A percentile compares a stretch with the other conserved stretches of the same genome.
These are phyloP conservation scores for thale cress (Arabidopsis thaliana) DNA, from an alignment of 345 rosid species.

Conservation along the genomic window DNA sequence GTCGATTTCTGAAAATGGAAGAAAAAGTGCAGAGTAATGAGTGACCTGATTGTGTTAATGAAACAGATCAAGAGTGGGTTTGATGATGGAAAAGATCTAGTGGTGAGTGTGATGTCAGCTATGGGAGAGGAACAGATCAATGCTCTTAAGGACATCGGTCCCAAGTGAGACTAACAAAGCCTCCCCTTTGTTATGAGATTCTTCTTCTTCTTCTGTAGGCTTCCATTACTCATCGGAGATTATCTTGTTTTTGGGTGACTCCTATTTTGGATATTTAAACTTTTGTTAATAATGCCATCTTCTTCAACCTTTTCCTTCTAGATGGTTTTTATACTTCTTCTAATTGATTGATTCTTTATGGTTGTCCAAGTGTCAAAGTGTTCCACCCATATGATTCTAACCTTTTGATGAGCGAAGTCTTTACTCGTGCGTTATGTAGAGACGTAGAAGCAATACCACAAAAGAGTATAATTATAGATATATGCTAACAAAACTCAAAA, in stretches of 20 bases:
- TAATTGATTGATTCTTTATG: background rate
- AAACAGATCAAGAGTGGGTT: conserved; percentile 71
- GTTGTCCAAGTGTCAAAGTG: conserved; percentile 13
- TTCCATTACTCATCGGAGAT: background rate
- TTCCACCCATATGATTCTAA: conserved; percentile 27
- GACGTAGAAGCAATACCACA: background rate
- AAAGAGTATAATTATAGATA: background rate
- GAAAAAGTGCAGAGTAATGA: background rate
- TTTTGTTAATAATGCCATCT: conserved; percentile 4
- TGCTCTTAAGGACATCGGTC: conserved; percentile 75
- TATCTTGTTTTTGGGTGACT: conserved; percentile 8
- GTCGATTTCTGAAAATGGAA: background rate
- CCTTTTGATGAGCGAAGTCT: conserved; percentile 17
- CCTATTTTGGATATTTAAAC: background rate
- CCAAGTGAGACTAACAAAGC: conserved; percentile 42
- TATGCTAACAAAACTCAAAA: background rate
- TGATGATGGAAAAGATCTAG: conserved; percentile 72
- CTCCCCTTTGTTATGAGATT: background rate
- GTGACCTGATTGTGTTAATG: background rate
- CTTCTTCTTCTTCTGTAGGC: background rate
- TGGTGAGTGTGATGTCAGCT: conserved; percentile 75
- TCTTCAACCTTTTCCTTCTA: background rate
- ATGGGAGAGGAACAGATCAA: conserved; percentile 92
- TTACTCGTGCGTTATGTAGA: conserved; percentile 21
- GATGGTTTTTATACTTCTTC: background rate